Conservation (phyloP, 148 eudicot genomes). For the Tetragonia tetragonoides region DNA sequence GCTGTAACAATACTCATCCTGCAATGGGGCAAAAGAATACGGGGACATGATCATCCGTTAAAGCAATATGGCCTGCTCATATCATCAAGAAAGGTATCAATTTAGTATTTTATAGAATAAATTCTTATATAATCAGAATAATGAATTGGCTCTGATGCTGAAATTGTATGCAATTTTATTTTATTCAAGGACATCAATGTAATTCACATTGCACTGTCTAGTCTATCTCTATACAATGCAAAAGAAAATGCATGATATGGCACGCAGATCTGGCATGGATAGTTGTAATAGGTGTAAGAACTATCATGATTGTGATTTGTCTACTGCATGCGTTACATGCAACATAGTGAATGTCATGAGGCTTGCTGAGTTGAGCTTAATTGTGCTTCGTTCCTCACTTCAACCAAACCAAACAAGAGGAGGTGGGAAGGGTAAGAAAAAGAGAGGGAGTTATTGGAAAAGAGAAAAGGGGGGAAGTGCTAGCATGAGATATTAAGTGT, state of each 20-base stretch:
- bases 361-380: conserved; percentile 7
- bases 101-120: neutral
- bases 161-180: neutral
- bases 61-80: conserved; percentile 73
- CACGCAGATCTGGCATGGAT: neutral
- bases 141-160: neutral
- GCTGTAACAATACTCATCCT: conserved; percentile 61
- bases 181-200: neutral
- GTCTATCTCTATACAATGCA: neutral
- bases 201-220: neutral
- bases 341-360: neutral
- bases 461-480: too few species aligned
- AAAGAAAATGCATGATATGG: neutral
- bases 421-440: neutral
- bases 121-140: neutral
- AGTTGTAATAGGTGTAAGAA: neutral
- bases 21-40: conserved; percentile 86
- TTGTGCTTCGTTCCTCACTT: neutral
- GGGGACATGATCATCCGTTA: conserved; percentile 80
- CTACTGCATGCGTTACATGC: neutral
- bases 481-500: neutral
- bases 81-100: conserved; percentile 59
- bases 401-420: neutral
- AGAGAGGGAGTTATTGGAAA: neutral
- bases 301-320: neutral